Percentiles rank a stretch among this genome's conserved stretches.
These are phyloP conservation scores for Metschnikowia sp. DNA, from an alignment of 805 yeast species.

Conservation along the genomic window DNA sequence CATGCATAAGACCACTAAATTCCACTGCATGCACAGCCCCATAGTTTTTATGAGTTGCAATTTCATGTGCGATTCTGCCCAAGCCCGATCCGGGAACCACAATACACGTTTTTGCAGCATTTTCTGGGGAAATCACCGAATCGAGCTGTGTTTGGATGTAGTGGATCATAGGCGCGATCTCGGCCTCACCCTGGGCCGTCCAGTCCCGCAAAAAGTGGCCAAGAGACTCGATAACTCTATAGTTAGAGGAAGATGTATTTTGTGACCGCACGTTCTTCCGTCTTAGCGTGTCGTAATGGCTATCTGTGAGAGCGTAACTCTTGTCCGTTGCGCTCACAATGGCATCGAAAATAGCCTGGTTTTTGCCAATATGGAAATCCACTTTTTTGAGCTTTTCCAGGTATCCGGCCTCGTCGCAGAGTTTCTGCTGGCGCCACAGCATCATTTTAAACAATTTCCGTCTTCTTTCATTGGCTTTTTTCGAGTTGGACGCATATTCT, in stretches of 20 bases:
- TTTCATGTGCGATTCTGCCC: constrained; percentile 71
- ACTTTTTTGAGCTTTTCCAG: constrained; percentile 46
- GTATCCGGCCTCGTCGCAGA: constrained; percentile 54
- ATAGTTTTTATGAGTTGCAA: constrained; percentile 43
- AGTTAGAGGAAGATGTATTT: constrained; percentile 21
- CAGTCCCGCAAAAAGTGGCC: constrained; percentile 83
- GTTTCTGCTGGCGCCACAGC: constrained; percentile 54
- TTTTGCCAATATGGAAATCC: constrained; percentile 46
- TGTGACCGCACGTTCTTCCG: constrained; percentile 1
- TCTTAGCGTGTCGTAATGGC: constrained; percentile 24
- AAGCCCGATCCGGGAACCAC: constrained; percentile 88
- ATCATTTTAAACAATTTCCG: constrained; percentile 43
- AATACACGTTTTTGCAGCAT: constrained; percentile 43
- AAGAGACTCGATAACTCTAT: constrained; percentile 61
- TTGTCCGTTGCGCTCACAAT: constrained; percentile 45
- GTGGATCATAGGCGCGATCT: constrained; percentile 49
- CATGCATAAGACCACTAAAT: constrained; percentile 69
- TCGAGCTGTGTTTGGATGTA: constrained; percentile 49
- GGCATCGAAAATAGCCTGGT: constrained; percentile 45
- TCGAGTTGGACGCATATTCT: constrained; percentile 38
- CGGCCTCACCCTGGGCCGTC: constrained; percentile 44
- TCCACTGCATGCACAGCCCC: constrained; percentile 69
- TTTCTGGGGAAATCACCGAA: constrained; percentile 22
- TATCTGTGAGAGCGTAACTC: constrained; percentile 41
- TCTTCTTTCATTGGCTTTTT: constrained; percentile 45